Base-by-base conservation (phyloP, 1,284 basidiomycete species). In the Cryptococcus sp. region DNA sequence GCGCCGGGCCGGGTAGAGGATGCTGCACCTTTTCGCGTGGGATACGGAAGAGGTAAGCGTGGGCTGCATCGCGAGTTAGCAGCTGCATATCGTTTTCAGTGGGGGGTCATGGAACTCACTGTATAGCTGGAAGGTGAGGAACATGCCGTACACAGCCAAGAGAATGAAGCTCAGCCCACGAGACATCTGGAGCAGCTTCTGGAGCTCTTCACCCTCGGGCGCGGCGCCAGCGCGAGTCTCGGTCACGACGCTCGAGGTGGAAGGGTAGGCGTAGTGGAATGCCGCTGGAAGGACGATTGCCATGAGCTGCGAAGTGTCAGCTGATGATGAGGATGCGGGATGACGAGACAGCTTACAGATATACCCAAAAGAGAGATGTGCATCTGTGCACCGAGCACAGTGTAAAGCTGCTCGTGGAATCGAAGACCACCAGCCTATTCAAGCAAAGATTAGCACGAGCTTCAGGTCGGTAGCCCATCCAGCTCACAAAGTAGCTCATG, bases 351-450 rank as follows among this genome's bases (percentile, higher is more conserved):
- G 66, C 88, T 85, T 50, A 89, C 87, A 53, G 87, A 86, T 57
- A 92, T 80, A 20, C 86, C 87, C 59, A 94, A 75, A 35, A 93
- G 78, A 13, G 88, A 87, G 9, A 87, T 86, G 71, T 92, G 89
- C 59, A 91, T 77, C 74, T 93, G 91, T 1, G 88, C 84, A 57
- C 85, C 88, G 82, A 72, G 81, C 28, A 83, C 79, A 48, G 81
- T 81, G 67, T 86, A 86, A 42, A 83, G 79, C 68, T 85, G 84
- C 62, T 85, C 82, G 64, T 82, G 81, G 75, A 84, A 86, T 54
- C 82, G 79, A 50, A 83, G 80, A 23, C 84, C 84, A 60, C 84
- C 70, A 28, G 62, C 59, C 53, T 59, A 44, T 16, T 24, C 6
- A 18, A 9, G 23, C 4, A 38, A 33, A 33, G 28, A n/a, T 33